Percentiles rank a stretch among this genome's conserved stretches.
Conservation (phyloP, 768 basidiomycete genomes). For the Tricholoma matsutake region DNA sequence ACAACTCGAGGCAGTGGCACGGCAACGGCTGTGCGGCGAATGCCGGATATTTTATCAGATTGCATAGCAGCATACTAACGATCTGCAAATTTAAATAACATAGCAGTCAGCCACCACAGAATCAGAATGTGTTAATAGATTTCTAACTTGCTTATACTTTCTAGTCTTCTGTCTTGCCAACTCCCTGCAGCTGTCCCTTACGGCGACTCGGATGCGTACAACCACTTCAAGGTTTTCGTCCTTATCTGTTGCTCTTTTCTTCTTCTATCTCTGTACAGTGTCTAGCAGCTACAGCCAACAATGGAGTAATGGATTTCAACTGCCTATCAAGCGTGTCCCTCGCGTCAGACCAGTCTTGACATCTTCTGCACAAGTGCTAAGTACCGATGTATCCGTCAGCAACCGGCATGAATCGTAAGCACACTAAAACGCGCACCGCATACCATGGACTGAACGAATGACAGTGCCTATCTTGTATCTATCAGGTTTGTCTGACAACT, state of each 20-base stretch:
- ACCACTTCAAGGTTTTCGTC: background rate
- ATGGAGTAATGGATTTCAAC: constrained; percentile 4
- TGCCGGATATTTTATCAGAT: background rate
- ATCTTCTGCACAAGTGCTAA: constrained; percentile 8
- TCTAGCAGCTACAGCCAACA: background rate
- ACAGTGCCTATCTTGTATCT: constrained; percentile 17
- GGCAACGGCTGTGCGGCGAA: constrained; percentile 12
- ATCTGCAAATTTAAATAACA: too few relatives aligned
- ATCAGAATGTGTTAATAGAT: too few relatives aligned
- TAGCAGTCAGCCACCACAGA: too few relatives aligned
- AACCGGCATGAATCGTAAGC: constrained; percentile 35
- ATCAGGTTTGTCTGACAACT: constrained; percentile 10
- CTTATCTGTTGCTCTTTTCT: background rate
- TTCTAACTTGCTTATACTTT: too few relatives aligned
- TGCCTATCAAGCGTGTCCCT: constrained; percentile 13
- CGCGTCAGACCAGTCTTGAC: background rate
- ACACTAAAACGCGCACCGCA: background rate
- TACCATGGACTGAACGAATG: too few relatives aligned
- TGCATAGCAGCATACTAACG: too few relatives aligned
- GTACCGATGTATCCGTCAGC: constrained; percentile 22
- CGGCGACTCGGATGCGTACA: background rate
- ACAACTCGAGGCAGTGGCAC: constrained; percentile 20
- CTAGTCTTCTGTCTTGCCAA: background rate
- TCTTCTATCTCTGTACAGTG: background rate
- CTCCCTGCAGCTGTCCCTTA: background rate